Evolutionary conservation across 768 basidiomycete species (phyloP), one percentile per base, ranked within the genome.

Genomic region (Mycena galericulata): DNA sequence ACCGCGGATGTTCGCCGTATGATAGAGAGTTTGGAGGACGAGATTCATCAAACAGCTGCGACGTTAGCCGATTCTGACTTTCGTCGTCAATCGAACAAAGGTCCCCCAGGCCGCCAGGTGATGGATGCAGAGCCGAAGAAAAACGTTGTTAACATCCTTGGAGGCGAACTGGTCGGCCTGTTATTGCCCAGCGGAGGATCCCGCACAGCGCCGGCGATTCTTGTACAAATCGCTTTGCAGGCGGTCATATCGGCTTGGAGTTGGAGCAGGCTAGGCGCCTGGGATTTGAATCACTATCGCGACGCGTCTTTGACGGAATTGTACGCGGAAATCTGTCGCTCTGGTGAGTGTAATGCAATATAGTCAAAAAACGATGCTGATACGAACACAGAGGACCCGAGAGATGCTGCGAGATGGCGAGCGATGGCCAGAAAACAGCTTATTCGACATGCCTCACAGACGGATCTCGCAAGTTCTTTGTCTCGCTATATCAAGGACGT

Each of bases 1-100:
- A 79, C 79, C 9, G 73, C 74, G 26, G 81, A 84, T 36, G 78
- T 82, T 32, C 73, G 75, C 27, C 73, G 61, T 9, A 78, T 76
- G 62, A 70, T 85, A 22, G 75, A 78, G 59, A 72, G 72, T n/a
- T 70, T 84, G 15, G 82, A 83, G 38, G 68, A 78, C 10, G 77
- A 80, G 49, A 79, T 83, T 20, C 75, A 78, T 17, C 82, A 85
- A 67, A 76, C 75, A 20, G 78, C 80, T 0, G 79, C 81, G 1
- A 75, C 72, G 61, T 76, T 83, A 72, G 73, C 83, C 0, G 81
- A 83, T 29, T 61, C 43, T 24, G 62, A 63, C 24, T 43, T 63
- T 24, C 29, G 38, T 4, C 22, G 46, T 12, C 56, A n/a, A 12
- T 59, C 41, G 17, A 15, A 7, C 26, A 6, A 60, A 43, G 53